Base-by-base conservation (phyloP, 2,329 filamentous ascomycete genomes). In the Lecanoromycetidae sp. region DNA sequence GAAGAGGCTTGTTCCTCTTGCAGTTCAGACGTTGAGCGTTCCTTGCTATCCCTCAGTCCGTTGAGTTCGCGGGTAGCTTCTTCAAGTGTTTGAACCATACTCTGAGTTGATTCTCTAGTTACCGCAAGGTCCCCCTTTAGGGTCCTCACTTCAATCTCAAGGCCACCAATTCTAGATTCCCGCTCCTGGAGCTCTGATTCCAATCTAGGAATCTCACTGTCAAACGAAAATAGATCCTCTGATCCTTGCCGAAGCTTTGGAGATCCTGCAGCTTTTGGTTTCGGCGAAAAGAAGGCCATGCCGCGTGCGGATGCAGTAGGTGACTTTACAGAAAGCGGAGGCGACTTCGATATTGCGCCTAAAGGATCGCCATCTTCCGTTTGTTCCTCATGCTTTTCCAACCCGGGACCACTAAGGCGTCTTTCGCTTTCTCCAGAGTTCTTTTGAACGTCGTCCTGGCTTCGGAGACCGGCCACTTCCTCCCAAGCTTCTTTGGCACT, bases 221-320 rank as follows among this genome's bases (percentile, higher is more conserved):
- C 88, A 57, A 87, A 93, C 0, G 87, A 94, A 65, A 95, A 95
- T 64, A 95, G 83, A 40, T 94, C 85, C 54, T 88, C 84, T 20
- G 64, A 61, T 13, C 63, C 62, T 27, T 64, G 62, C 27, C 63
- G 56, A 35, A 53, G 48, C 10, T 36, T 42, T 4, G 51, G 52
- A 22, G 60, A 53, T 6, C 59, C 56, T n/a, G 58, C 44, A 2
- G 63, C 43, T 46, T 60, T 65, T 13, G 55, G 49, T 39, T 60
- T 63, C 13, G 64, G 63, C 15, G 65, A 66, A 46, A 67, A 67
- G 19, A 65, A 50, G 5, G 62, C 61, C 38, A 65, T 53, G 30
- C 61, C 60, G 19, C 61, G 58, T 26, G 65, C 57, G 8, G 57
- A 58, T 17, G 54, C 47, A 8, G 57, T 60, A 25, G 61, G 58